Percentiles rank a stretch among this genome's conserved stretches.
These are phyloP conservation scores for Coemansia sp. DNA, from an alignment of 192 early-diverging fungal genomes.

Conservation along the genomic window DNA sequence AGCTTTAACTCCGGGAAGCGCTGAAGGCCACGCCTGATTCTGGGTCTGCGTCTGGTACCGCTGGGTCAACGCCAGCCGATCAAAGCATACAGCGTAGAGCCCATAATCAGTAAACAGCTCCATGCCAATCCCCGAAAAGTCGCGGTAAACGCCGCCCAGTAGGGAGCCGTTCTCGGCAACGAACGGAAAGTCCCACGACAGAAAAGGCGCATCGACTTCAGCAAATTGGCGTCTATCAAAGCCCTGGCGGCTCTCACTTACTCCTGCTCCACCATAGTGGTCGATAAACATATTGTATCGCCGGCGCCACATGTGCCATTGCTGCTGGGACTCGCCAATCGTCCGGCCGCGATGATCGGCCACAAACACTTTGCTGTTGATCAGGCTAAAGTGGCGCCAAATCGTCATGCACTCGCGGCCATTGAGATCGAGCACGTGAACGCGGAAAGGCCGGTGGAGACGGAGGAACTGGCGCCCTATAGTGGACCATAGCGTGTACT, in stretches of 20 bases:
- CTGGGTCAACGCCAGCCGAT: constrained; percentile 41
- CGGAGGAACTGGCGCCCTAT: constrained; percentile 73
- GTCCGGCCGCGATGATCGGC: constrained; percentile 59
- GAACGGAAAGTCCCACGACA: constrained; percentile 82
- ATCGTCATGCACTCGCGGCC: constrained; percentile 77
- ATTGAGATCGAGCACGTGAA: constrained; percentile 68
- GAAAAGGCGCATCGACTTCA: constrained; percentile 67
- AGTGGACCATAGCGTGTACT: constrained; percentile 64
- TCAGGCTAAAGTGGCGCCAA: constrained; percentile 63
- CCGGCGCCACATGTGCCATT: constrained; percentile 79
- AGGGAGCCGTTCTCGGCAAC: constrained; percentile 45
- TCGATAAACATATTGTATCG: constrained; percentile 82
- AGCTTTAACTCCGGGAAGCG: constrained; percentile 12
- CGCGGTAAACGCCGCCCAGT: constrained; percentile 69
- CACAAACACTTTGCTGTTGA: constrained; percentile 79
- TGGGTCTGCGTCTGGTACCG: constrained; percentile 3
- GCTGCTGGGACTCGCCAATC: constrained; percentile 85
- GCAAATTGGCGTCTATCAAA: constrained; percentile 63
- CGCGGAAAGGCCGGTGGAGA: constrained; percentile 76
- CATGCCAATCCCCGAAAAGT: constrained; percentile 80
- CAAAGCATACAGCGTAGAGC: constrained; percentile 78
- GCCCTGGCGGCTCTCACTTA: neutral
- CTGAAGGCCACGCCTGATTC: neutral
- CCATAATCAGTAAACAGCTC: constrained; percentile 87
- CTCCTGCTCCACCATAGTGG: neutral